These are phyloP conservation scores for Pseudozyma hubeiensis DNA, from an alignment of 1,284 basidiomycete genomes.

Conservation along the genomic window DNA sequence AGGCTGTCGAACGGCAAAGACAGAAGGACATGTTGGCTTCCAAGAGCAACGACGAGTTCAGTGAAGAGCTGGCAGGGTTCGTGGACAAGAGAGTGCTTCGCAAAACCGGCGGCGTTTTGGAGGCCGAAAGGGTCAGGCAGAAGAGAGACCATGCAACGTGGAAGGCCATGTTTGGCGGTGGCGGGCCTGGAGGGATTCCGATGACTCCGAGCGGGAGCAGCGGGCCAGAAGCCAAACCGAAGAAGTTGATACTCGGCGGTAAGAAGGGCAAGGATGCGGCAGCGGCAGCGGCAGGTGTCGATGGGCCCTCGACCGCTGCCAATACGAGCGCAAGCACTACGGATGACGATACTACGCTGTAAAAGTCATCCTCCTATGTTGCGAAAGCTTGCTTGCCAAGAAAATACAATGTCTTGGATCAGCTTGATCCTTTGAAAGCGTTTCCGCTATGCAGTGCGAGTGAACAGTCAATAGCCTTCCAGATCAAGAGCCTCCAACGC, in stretches of 20 bases:
- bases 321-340: constrained; percentile 10
- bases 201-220: constrained; percentile 23
- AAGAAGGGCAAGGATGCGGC: constrained; percentile 20
- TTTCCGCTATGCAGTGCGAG: too few species aligned
- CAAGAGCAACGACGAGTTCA: constrained; percentile 63
- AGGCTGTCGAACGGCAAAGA: constrained; percentile 63
- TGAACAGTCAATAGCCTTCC: constrained; percentile 36
- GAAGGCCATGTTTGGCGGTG: constrained; percentile 63
- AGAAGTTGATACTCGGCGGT: constrained; percentile 45
- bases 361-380: neutral
- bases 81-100: constrained; percentile 65
- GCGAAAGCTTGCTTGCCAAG: too few species aligned
- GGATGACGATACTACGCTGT: constrained; percentile 18
- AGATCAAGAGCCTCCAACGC: constrained; percentile 97
- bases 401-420: neutral
- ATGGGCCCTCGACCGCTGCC: neutral
- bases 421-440: too few species aligned
- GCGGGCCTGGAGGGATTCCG: constrained; percentile 45
- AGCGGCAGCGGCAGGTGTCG: neutral
- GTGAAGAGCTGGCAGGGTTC: constrained; percentile 65
- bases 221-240: constrained; percentile 33
- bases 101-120: constrained; percentile 63
- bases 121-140: constrained; percentile 63
- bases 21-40: constrained; percentile 55
- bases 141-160: constrained; percentile 64